Evolutionary conservation across 148 eudicot species (phyloP).

Genomic region (Camellia granthamiana): DNA sequence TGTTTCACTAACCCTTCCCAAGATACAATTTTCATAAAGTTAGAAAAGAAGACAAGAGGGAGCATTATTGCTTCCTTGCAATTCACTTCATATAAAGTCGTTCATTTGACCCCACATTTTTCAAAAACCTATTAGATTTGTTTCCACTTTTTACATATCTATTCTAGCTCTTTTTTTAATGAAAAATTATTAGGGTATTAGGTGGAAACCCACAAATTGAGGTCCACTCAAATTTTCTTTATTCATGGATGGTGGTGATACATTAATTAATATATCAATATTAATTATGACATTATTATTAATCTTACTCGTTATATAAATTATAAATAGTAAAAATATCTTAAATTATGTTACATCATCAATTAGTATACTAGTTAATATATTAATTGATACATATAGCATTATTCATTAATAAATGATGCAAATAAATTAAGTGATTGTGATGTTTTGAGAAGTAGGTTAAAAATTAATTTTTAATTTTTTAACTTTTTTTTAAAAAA

Average conservation of each 20-base stretch:
- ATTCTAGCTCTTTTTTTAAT: neutral
- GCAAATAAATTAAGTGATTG: neutral
- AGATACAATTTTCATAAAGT: neutral
- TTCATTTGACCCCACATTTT: constrained; percentile 6
- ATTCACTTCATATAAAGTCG: neutral
- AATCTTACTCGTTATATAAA: too few species aligned
- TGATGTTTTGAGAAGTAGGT: too few species aligned
- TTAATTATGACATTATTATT: too few species aligned
- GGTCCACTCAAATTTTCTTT: neutral
- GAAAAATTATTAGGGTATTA: neutral
- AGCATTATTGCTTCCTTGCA: constrained; percentile 14
- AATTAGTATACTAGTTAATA: too few species aligned
- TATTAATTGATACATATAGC: too few species aligned
- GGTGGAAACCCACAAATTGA: neutral
- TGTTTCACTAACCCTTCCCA: constrained; percentile 6
- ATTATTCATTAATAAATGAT: neutral
- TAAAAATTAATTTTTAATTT: too few species aligned
- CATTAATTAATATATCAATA: too few species aligned
- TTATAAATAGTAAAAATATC: too few species aligned
- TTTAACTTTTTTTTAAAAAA: too few species aligned
- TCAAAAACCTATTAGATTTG: neutral
- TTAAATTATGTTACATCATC: too few species aligned
- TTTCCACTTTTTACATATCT: neutral
- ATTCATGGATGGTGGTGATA: neutral
- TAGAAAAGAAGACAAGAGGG: neutral